These are phyloP conservation scores for Akebia trifoliata DNA, from an alignment of 164 flowering plant genomes.

Conservation along the genomic window DNA sequence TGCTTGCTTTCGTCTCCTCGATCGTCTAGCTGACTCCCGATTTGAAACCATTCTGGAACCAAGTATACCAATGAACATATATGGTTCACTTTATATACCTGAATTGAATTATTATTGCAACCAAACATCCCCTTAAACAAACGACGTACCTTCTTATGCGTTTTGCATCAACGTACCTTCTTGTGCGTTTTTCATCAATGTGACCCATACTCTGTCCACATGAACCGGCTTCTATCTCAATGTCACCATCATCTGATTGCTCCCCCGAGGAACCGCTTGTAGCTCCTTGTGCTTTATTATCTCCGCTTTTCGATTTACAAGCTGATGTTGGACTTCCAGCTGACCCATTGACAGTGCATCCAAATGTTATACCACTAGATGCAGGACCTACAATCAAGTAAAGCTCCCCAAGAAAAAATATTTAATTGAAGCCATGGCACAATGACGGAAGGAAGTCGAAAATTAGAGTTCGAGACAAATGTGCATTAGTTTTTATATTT, in stretches of 20 bases:
- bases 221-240: conserved; percentile 56
- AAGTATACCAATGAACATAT: neutral
- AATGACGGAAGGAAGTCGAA: no score
- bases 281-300: conserved; percentile 30
- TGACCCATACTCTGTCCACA: conserved; percentile 55
- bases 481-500: no score
- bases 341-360: conserved; percentile 23
- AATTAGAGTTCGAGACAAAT: no score
- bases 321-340: conserved; percentile 54
- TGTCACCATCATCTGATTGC: conserved; percentile 57
- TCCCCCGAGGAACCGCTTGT: conserved; percentile 61
- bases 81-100: neutral
- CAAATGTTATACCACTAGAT: conserved; percentile 20
- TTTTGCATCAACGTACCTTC: conserved; percentile 52
- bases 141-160: conserved; percentile 51
- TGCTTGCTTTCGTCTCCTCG: conserved; percentile 76
- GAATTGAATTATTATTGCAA: neutral
- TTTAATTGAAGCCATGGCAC: neutral
- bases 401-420: conserved; percentile 4
- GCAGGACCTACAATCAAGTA: conserved; percentile 16
- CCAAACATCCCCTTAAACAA: neutral
- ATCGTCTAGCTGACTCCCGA: conserved; percentile 80
- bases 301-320: conserved; percentile 29
- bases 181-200: conserved; percentile 37
- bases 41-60: conserved; percentile 67